Evolutionary conservation across 2,329 filamentous ascomycete genomes (phyloP), one percentile per base, ranked within the genome.

Genomic region (Pestalotiopsis sp.): DNA sequence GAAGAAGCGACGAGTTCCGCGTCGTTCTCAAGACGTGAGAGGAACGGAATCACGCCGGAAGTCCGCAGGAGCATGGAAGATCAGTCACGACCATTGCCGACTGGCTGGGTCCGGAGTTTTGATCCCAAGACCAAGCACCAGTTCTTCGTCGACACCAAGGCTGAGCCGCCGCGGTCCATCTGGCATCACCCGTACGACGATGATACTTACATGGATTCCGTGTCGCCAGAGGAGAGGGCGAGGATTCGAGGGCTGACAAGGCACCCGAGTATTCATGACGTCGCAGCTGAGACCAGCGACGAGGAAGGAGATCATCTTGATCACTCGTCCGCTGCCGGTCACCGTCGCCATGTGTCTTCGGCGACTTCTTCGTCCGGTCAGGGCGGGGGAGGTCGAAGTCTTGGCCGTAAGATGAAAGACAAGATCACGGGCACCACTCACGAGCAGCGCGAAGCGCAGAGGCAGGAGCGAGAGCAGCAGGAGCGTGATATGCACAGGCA

Each of bases 141-240:
- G 73, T 91, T 89, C 83, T 90, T 88, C 77, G 88, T 90, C 73
- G 86, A 90, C 77, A 90, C 87, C 1, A 83, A 73, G 38, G 77
- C 80, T 36, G 77, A 84, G 13, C 88, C 88, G 0, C 87, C 87
- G 0, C 83, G 86, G 61, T 85, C 84, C 68, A 89, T 88, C 72
- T 90, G 88, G 88, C 82, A 84, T 59, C 88, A 90, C 74, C 88
- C 88, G 0, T 86, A 89, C 75, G 88, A 90, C 73, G 88, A 90
- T 73, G 82, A 86, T 2, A 72, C 83, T 64, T 90, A 85, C 74
- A 78, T 90, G 31, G 74, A 74, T 38, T 83, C 82, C 0, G 79
- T 90, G 0, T 76, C 82, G 0, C 75, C 81, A 0, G 77, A 82
- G 64, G 86, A 90, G 73, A 82, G 87, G 23, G 83, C 85, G 60